Evolutionary conservation across 768 basidiomycete genomes (phyloP).

Genomic region (Trametes cingulata): DNA sequence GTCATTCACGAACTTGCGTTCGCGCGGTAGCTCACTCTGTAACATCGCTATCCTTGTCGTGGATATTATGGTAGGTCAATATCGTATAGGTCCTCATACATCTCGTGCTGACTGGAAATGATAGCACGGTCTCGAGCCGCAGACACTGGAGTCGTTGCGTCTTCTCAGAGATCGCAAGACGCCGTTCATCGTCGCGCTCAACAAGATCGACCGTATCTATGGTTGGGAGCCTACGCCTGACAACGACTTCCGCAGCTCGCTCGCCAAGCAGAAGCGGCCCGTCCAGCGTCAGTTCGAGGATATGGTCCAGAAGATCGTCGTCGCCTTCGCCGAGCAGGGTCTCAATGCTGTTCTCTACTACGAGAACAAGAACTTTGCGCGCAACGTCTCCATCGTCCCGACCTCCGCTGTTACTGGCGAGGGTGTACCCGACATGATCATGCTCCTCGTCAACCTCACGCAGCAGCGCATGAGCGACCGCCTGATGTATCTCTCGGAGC

Average conservation of each 20-base stretch:
- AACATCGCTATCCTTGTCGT: constrained; percentile 99
- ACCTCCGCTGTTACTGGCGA: constrained; percentile 98
- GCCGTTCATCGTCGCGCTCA: constrained; percentile 97
- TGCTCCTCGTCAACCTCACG: constrained; percentile 95
- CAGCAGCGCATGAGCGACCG: constrained; percentile 97
- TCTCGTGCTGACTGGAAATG: background rate
- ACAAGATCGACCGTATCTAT: constrained; percentile 99
- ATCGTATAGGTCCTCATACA: background rate
- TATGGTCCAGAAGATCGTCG: constrained; percentile 76
- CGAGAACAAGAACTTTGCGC: constrained; percentile 93
- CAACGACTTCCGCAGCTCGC: constrained; percentile 88
- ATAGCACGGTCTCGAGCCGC: constrained; percentile 96
- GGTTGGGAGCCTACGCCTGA: constrained; percentile 92
- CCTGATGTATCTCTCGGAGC: constrained; percentile 96
- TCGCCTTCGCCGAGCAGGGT: constrained; percentile 98
- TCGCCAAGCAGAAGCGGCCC: constrained; percentile 74
- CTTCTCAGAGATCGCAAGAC: constrained; percentile 91
- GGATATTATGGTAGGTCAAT: constrained; percentile 83
- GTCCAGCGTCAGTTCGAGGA: constrained; percentile 94
- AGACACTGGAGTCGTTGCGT: constrained; percentile 94
- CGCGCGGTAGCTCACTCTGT: constrained; percentile 94
- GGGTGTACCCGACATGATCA: constrained; percentile 99
- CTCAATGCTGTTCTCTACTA: constrained; percentile 95
- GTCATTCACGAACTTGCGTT: constrained; percentile 95
- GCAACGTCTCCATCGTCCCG: constrained; percentile 94